These are phyloP conservation scores for Colletotrichum acutatum DNA, from an alignment of 2,329 filamentous ascomycete species.

Conservation along the genomic window DNA sequence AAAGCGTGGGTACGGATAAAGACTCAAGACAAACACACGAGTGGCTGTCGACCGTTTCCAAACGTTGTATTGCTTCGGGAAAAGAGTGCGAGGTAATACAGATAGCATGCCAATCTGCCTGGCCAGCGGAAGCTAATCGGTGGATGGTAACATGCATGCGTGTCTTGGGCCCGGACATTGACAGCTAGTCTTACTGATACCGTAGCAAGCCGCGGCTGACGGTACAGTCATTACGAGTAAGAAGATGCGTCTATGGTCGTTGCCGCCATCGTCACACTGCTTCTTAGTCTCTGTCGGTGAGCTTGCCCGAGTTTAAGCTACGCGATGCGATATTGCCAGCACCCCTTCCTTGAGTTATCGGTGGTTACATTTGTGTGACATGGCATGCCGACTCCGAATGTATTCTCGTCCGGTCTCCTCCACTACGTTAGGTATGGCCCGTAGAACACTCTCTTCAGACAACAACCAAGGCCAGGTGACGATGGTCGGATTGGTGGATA, in stretches of 20 bases:
- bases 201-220: neutral
- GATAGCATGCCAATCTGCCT: neutral
- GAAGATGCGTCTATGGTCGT: neutral
- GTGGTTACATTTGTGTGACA: neutral
- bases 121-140: neutral
- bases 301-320: slow-evolving; percentile 2
- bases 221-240: neutral
- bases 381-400: neutral
- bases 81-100: neutral
- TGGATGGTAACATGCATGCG: neutral
- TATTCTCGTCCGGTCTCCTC: neutral
- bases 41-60: neutral
- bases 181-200: neutral
- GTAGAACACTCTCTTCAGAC: neutral
- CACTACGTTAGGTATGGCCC: neutral
- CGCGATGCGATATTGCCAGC: slow-evolving; percentile 27
- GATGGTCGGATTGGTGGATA: neutral
- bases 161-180: neutral
- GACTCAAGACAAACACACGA: neutral
- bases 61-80: neutral
- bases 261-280: slow-evolving; percentile 15
- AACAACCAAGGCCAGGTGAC: neutral
- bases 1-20: neutral
- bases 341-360: slow-evolving; percentile 12
- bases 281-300: neutral